Percentiles rank a stretch among this genome's conserved stretches.
These are phyloP conservation scores for Uncinocarpus reesii DNA, from an alignment of 2,329 filamentous ascomycete species.

Conservation along the genomic window DNA sequence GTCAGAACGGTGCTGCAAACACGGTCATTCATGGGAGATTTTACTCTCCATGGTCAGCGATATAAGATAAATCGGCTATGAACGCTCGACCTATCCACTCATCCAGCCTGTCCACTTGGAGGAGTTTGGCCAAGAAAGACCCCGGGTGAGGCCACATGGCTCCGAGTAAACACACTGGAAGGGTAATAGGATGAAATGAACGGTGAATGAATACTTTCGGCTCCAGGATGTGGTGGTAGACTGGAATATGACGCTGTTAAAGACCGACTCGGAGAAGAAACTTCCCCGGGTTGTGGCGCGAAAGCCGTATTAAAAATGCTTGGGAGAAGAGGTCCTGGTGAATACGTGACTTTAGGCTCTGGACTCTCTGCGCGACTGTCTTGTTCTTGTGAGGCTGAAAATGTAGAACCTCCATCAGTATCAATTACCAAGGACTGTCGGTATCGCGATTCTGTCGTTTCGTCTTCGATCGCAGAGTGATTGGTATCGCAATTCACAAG, in stretches of 20 bases:
- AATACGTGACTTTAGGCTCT: conserved; percentile 13
- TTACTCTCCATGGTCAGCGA: background rate
- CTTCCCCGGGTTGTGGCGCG: conserved; percentile 32
- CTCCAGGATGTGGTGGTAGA: background rate
- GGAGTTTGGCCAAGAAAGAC: conserved; percentile 34
- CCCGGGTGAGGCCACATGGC: background rate
- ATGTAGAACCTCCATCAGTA: background rate
- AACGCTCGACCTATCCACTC: conserved; percentile 15
- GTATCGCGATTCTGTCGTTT: background rate
- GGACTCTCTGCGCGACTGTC: conserved; percentile 9
- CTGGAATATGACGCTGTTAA: conserved; percentile 19
- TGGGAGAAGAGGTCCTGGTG: conserved; percentile 23
- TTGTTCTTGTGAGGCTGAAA: background rate
- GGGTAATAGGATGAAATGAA: background rate
- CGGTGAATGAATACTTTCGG: conserved; percentile 3
- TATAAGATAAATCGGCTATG: background rate
- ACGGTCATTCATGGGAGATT: too few relatives aligned
- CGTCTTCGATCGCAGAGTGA: conserved; percentile 16
- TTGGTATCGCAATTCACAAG: conserved; percentile 36
- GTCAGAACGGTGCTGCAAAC: too few relatives aligned
- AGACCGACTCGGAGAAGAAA: conserved; percentile 26
- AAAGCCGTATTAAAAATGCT: conserved; percentile 34
- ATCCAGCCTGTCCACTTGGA: conserved; percentile 41
- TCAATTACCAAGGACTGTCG: conserved; percentile 5
- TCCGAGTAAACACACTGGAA: background rate